Evolutionary conservation across 257 asterid genomes (phyloP).

Genomic region (Schizonepeta tenuifolia): DNA sequence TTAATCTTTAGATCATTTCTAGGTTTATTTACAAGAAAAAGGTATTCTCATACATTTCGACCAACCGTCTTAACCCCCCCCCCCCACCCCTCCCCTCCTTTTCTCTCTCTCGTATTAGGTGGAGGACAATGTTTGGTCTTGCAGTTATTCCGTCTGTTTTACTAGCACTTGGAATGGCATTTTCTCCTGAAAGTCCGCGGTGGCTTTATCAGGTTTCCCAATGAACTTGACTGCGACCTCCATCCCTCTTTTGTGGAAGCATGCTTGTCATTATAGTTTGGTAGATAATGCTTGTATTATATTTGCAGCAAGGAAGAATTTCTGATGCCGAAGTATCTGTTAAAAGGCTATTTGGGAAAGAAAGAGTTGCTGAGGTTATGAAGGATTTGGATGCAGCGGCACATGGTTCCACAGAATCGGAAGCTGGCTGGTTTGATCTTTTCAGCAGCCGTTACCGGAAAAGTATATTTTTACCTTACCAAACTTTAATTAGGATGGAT

Average conservation of each 20-base stretch:
- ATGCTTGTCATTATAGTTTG: constrained; percentile 12
- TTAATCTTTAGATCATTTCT: neutral
- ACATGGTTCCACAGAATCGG: constrained; percentile 76
- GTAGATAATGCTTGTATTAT: constrained; percentile 25
- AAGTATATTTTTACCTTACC: constrained; percentile 50
- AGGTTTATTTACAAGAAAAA: neutral
- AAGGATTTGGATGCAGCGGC: constrained; percentile 71
- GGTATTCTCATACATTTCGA: neutral
- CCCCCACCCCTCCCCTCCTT: too few species aligned
- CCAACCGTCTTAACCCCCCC: neutral
- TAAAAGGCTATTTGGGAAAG: constrained; percentile 79
- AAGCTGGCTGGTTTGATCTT: constrained; percentile 97
- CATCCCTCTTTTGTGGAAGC: neutral
- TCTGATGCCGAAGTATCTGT: constrained; percentile 74
- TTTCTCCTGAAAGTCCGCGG: constrained; percentile 97
- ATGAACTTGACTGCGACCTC: constrained; percentile 2
- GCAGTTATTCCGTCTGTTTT: constrained; percentile 77
- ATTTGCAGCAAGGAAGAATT: constrained; percentile 76
- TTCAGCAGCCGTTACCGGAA: constrained; percentile 85
- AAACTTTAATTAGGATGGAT: neutral
- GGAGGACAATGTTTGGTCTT: constrained; percentile 97
- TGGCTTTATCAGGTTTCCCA: constrained; percentile 84
- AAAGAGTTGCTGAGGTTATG: constrained; percentile 89
- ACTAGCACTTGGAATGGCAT: constrained; percentile 87
- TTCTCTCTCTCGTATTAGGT: constrained; percentile 55